These are phyloP conservation scores for Zygosaccharomyces kombuchaensis DNA, from an alignment of 805 yeast species.

Conservation along the genomic window DNA sequence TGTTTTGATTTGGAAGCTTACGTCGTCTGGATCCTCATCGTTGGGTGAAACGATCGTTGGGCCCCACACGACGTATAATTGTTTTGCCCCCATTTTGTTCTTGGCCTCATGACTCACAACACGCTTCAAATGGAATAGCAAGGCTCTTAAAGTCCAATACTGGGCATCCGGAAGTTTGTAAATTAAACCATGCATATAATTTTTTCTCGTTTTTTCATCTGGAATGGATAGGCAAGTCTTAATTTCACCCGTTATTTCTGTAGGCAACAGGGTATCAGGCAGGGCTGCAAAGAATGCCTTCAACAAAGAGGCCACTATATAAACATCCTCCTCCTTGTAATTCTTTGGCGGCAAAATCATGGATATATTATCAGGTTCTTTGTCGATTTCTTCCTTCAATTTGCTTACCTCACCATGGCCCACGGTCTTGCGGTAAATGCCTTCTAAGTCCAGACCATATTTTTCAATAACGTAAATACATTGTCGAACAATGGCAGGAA, in stretches of 20 bases:
- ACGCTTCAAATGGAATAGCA: constrained; percentile 79
- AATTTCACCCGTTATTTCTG: constrained; percentile 26
- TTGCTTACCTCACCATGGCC: constrained; percentile 70
- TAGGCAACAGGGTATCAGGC: constrained; percentile 53
- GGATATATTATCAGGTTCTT: constrained; percentile 63
- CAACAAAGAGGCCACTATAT: constrained; percentile 79
- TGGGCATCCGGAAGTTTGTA: constrained; percentile 92
- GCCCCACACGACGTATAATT: constrained; percentile 91
- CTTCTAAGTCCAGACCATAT: constrained; percentile 81
- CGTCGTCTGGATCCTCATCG: constrained; percentile 63
- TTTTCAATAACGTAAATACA: constrained; percentile 84
- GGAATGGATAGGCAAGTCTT: constrained; percentile 62
- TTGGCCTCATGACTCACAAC: constrained; percentile 56
- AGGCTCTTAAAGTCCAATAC: constrained; percentile 82
- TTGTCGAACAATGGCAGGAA: constrained; percentile 83
- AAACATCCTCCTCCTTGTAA: constrained; percentile 74
- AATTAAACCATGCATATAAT: constrained; percentile 76
- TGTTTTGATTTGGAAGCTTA: constrained; percentile 69
- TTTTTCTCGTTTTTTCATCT: constrained; percentile 59
- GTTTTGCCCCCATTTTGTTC: constrained; percentile 79
- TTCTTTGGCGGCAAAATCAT: constrained; percentile 51
- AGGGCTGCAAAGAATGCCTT: constrained; percentile 78
- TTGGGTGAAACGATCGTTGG: constrained; percentile 74
- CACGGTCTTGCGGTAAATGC: constrained; percentile 84
- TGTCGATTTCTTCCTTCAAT: constrained; percentile 65